These are phyloP conservation scores for Tremellales sp. DNA, from an alignment of 1,284 basidiomycete species.

Conservation along the genomic window DNA sequence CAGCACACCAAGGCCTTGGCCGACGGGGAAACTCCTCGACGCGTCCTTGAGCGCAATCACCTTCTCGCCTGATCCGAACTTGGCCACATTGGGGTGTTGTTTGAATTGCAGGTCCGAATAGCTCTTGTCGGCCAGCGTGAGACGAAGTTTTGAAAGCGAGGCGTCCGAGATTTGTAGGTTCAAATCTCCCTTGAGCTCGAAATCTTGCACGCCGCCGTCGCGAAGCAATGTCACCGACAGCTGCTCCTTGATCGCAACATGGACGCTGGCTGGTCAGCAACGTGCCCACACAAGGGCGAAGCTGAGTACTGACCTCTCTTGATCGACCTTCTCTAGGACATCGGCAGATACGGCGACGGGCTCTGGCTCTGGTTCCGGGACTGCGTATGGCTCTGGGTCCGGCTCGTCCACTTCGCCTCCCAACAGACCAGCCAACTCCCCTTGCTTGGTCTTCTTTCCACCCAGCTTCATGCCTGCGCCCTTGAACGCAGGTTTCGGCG, in stretches of 20 bases:
- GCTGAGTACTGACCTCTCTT: conserved; percentile 66
- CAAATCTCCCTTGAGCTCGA: conserved; percentile 92
- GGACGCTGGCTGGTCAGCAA: conserved; percentile 58
- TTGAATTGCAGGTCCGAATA: conserved; percentile 83
- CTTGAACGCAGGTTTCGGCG: conserved; percentile 79
- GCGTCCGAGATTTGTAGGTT: conserved; percentile 81
- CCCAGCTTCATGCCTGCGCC: conserved; percentile 97
- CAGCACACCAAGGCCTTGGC: conserved; percentile 76
- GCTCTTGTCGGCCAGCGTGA: conserved; percentile 63
- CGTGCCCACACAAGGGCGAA: not conserved
- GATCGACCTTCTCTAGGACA: conserved; percentile 70
- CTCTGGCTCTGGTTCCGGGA: conserved; percentile 51
- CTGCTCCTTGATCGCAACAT: conserved; percentile 79
- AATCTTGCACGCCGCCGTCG: conserved; percentile 82
- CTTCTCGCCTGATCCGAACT: conserved; percentile 63
- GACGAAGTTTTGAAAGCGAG: conserved; percentile 67
- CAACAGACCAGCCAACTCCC: conserved; percentile 79
- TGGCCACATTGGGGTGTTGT: conserved; percentile 92
- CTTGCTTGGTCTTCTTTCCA: conserved; percentile 74
- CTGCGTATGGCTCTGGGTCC: conserved; percentile 45
- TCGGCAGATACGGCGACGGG: conserved; percentile 51
- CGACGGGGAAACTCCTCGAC: conserved; percentile 77
- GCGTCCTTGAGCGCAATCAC: conserved; percentile 81
- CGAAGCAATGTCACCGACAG: conserved; percentile 75
- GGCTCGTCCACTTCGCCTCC: conserved; percentile 69